Conservation (phyloP, 73 alveolate genomes). For the Stentor roeselii region DNA sequence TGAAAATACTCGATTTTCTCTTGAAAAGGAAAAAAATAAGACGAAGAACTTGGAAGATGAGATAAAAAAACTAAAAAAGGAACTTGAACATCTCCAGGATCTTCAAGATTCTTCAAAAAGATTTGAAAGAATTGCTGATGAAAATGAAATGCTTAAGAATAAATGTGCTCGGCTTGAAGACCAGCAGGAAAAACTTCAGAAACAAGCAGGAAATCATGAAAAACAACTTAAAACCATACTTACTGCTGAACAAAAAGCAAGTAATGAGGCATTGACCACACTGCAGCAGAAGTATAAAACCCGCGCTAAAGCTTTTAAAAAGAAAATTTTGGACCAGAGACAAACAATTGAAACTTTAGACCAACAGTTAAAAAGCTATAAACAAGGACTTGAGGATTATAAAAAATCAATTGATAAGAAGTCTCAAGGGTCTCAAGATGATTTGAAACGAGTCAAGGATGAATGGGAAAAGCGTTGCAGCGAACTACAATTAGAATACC, state of each 20-base stretch:
- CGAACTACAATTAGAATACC: slow-evolving; percentile 14
- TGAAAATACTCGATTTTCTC: neutral
- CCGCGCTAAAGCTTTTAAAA: slow-evolving; percentile 11
- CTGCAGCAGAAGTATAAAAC: slow-evolving; percentile 14
- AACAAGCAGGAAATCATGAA: neutral
- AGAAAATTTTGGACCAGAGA: slow-evolving; percentile 18
- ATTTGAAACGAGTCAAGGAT: slow-evolving; percentile 20
- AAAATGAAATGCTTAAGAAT: neutral
- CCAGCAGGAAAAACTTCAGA: neutral
- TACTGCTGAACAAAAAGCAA: slow-evolving; percentile 27
- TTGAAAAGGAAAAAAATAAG: slow-evolving; percentile 16
- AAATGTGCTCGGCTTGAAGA: neutral
- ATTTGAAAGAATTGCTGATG: neutral
- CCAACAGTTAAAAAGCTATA: slow-evolving; percentile 12
- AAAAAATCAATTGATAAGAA: neutral
- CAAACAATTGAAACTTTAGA: slow-evolving; percentile 13
- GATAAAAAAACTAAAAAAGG: neutral
- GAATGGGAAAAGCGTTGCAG: slow-evolving; percentile 29
- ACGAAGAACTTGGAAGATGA: neutral
- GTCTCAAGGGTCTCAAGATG: neutral
- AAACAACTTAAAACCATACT: neutral
- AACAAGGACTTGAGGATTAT: slow-evolving; percentile 17
- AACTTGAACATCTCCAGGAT: neutral
- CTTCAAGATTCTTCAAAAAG: neutral
- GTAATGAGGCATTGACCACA: neutral